Evolutionary conservation across 2,329 filamentous ascomycete species (phyloP).

Genomic region (Fusarium sp.): DNA sequence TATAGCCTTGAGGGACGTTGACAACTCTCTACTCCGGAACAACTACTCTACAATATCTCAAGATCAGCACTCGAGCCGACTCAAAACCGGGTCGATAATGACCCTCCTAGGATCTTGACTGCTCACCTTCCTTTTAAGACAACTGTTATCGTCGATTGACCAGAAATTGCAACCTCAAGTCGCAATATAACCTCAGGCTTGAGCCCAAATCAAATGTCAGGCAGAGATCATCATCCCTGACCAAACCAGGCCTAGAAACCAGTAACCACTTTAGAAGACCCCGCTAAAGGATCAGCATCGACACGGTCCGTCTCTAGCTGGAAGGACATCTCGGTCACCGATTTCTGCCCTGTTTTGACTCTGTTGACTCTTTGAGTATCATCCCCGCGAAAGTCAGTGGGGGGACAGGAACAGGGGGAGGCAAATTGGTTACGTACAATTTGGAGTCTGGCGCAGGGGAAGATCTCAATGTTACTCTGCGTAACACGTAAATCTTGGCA

Average conservation of each 20-base stretch:
- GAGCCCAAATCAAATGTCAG: neutral
- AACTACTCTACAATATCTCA: neutral
- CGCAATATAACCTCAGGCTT: neutral
- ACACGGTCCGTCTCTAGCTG: neutral
- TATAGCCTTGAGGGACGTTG: neutral
- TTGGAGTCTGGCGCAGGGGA: neutral
- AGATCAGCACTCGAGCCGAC: neutral
- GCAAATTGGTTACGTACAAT: neutral
- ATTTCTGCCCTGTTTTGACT: neutral
- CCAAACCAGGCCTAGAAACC: neutral
- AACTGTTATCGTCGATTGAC: too few relatives aligned
- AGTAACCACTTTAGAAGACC: neutral
- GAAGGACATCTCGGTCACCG: neutral
- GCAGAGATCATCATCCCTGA: neutral
- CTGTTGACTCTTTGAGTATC: neutral
- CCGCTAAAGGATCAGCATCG: neutral
- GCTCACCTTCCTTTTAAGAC: neutral
- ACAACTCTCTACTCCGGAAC: neutral
- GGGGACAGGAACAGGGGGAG: neutral
- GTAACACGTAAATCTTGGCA: conserved; percentile 14
- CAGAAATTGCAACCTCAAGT: neutral
- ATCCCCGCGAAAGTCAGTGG: neutral
- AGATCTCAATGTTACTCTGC: conserved; percentile 14
- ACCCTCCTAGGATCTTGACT: neutral
- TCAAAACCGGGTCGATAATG: neutral